These are phyloP conservation scores for Pilatotrama ljubarskyi DNA, from an alignment of 768 basidiomycete genomes.

Conservation along the genomic window DNA sequence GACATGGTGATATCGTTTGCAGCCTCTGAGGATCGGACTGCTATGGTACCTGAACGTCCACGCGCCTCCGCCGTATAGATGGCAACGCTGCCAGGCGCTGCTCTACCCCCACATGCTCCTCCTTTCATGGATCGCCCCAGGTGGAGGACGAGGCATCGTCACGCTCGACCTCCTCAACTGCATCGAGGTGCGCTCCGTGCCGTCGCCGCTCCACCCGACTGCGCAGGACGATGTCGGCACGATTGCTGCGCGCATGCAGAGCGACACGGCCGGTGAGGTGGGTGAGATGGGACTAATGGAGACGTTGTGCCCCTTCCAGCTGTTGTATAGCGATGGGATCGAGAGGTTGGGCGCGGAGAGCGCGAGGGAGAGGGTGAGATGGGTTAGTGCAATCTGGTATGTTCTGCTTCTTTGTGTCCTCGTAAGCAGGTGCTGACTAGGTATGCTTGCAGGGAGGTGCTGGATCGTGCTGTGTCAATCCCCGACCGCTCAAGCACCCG, in stretches of 20 bases:
- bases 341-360: constrained; percentile 90
- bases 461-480: constrained; percentile 62
- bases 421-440: constrained; percentile 1
- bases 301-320: constrained; percentile 84
- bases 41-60: constrained; percentile 96
- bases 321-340: constrained; percentile 87
- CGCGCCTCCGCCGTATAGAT: constrained; percentile 70
- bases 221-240: constrained; percentile 88
- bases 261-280: constrained; percentile 41
- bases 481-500: constrained; percentile 48
- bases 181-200: constrained; percentile 79
- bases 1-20: constrained; percentile 17
- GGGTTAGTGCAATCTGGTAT: constrained; percentile 90
- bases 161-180: constrained; percentile 87
- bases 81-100: constrained; percentile 81
- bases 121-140: constrained; percentile 84
- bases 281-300: constrained; percentile 52
- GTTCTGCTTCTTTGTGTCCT: constrained; percentile 28
- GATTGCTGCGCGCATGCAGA: constrained; percentile 70
- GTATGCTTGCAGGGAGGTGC: constrained; percentile 61
- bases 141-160: constrained; percentile 81
- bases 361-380: constrained; percentile 79
- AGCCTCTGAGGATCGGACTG: constrained; percentile 85
- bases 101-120: constrained; percentile 83
- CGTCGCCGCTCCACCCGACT: constrained; percentile 76